These are phyloP conservation scores for Nicotiana rustica DNA, from an alignment of 305 asterid genomes.

Conservation along the genomic window DNA sequence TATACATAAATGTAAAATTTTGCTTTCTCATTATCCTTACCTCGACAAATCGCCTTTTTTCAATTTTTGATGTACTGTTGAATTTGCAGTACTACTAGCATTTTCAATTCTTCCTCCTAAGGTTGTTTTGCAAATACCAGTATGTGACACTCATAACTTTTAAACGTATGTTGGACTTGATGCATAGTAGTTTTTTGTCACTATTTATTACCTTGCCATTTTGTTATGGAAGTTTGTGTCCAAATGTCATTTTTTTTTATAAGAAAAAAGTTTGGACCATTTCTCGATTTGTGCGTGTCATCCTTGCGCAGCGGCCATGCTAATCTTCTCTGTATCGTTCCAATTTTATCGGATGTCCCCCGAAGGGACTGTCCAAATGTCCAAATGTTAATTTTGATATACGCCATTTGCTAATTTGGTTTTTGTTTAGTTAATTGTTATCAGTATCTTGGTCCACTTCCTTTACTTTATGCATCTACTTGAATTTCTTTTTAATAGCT, in stretches of 20 bases:
- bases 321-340: constrained; percentile 48
- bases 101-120: background rate
- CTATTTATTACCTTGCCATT: background rate
- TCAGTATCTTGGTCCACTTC: constrained; percentile 11
- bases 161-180: background rate
- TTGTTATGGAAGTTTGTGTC: background rate
- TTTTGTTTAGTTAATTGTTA: constrained; percentile 32
- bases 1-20: background rate
- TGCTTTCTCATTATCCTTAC: constrained; percentile 5
- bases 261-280: constrained; percentile 20
- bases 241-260: no score
- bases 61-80: background rate
- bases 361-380: no score
- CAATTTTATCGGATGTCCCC: constrained; percentile 53
- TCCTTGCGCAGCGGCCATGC: constrained; percentile 76
- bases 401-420: constrained; percentile 5
- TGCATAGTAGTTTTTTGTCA: background rate
- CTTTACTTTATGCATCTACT: constrained; percentile 28
- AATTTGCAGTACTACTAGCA: constrained; percentile 18
- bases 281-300: constrained; percentile 60
- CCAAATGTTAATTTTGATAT: background rate
- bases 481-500: constrained; percentile 77
- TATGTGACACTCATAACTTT: background rate
- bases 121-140: constrained; percentile 27
- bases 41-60: background rate